These are phyloP conservation scores for Saccharomyces hybrid DNA, from an alignment of 1,139 yeast species.

Conservation along the genomic window DNA sequence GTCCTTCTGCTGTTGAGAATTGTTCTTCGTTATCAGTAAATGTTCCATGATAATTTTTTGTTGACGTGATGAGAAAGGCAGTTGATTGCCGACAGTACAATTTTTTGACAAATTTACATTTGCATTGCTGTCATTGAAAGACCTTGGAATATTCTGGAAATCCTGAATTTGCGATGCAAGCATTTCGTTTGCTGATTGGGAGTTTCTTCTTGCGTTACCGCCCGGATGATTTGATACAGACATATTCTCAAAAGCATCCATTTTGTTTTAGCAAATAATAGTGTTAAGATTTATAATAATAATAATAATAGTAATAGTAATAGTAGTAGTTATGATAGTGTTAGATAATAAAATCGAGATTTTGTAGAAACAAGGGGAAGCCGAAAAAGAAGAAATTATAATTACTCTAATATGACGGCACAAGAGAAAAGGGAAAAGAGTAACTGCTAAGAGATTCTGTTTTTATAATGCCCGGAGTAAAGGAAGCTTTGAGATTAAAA, in stretches of 20 bases:
- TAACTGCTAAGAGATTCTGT: not conserved
- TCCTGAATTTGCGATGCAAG: not conserved
- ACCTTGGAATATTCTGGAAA: not conserved
- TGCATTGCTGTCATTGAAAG: not conserved
- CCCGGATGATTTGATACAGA: not conserved
- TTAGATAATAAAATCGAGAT: not conserved
- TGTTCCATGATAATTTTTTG: slow-evolving; percentile 24
- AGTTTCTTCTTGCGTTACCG: not conserved
- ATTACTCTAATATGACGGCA: not conserved
- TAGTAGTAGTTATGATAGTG: not conserved
- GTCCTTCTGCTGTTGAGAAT: slow-evolving; percentile 17
- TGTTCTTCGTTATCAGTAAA: slow-evolving; percentile 23
- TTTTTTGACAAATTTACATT: not conserved
- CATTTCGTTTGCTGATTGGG: not conserved
- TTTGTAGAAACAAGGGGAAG: not conserved
- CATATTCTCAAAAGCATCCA: not conserved
- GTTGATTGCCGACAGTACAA: not conserved
- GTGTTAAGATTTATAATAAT: not conserved
- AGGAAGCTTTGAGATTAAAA: not conserved
- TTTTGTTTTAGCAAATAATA: not conserved
- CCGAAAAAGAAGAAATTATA: not conserved
- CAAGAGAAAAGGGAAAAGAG: not conserved
- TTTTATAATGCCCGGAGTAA: not conserved
- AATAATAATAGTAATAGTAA: not conserved
- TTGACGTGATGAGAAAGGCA: slow-evolving; percentile 14